A percentile compares a stretch with the other conserved stretches of the same genome.
phyloP scores from a whole-genome alignment of 495 filamentous ascomycete species.

The Xylaria venustula region DNA sequence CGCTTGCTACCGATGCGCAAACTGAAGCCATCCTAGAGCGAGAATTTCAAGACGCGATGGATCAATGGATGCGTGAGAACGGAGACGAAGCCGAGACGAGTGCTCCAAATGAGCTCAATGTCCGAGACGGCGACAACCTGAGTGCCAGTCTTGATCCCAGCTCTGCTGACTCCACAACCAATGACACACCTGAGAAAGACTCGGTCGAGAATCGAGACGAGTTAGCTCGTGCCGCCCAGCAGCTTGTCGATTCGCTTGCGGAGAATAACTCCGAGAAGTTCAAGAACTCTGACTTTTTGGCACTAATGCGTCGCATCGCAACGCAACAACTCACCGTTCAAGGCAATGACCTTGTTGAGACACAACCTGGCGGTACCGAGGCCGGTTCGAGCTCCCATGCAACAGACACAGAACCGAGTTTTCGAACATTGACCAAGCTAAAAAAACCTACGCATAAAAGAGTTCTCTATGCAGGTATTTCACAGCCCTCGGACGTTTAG shows the following conservation, averaged over 20 bases:
- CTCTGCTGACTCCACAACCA: neutral
- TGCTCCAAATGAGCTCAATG: neutral
- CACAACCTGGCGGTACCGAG: neutral
- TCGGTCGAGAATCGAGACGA: slow-evolving; percentile 19
- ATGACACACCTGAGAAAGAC: neutral
- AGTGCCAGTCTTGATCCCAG: neutral
- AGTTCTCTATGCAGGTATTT: neutral
- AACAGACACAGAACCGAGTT: neutral
- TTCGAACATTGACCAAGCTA: neutral
- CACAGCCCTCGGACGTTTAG: neutral
- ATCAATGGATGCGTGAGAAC: slow-evolving; percentile 14
- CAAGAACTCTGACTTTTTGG: slow-evolving; percentile 41
- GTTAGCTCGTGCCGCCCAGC: slow-evolving; percentile 37
- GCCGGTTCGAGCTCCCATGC: neutral
- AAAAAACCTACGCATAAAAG: neutral
- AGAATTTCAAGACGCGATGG: slow-evolving; percentile 10
- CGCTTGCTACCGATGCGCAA: neutral
- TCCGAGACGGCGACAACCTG: neutral
- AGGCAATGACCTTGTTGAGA: slow-evolving; percentile 37
- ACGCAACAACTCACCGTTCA: slow-evolving; percentile 39
- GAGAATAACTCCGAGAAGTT: slow-evolving; percentile 42
- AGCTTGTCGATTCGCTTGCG: slow-evolving; percentile 38
- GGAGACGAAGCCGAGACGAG: neutral
- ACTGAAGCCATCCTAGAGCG: neutral
- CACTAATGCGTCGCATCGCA: slow-evolving; percentile 43